phyloP scores from a whole-genome alignment of 768 basidiomycete genomes.

The Crucibulum laeve region DNA sequence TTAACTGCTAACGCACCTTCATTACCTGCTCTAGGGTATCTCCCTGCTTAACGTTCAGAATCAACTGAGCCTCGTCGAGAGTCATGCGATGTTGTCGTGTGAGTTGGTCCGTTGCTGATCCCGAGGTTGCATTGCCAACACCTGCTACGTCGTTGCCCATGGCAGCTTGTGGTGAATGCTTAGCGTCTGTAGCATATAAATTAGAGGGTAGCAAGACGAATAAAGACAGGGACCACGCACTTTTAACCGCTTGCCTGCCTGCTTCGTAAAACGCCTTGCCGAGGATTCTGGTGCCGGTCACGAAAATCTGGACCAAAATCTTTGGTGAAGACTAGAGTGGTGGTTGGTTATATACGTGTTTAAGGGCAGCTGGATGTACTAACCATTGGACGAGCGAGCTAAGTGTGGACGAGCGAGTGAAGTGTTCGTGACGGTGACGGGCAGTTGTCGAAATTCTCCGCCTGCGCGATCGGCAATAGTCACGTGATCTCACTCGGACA shows the following conservation, averaged over 20 bases:
- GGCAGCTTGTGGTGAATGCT: slow-evolving; percentile 67
- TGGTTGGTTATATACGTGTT: not conserved
- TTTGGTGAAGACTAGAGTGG: slow-evolving; percentile 70
- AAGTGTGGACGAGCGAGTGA: slow-evolving; percentile 16
- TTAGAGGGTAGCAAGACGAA: slow-evolving; percentile 1
- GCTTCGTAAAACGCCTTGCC: slow-evolving; percentile 92
- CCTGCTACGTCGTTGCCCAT: slow-evolving; percentile 70
- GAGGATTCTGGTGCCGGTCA: slow-evolving; percentile 75
- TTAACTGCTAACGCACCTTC: slow-evolving; percentile 47
- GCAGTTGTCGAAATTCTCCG: too few relatives aligned
- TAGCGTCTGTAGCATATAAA: slow-evolving; percentile 59
- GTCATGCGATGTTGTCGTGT: slow-evolving; percentile 90
- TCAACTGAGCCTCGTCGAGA: slow-evolving; percentile 89
- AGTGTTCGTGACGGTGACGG: too few relatives aligned
- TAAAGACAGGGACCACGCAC: slow-evolving; percentile 40
- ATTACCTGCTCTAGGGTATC: slow-evolving; percentile 65
- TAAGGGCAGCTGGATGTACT: too few relatives aligned
- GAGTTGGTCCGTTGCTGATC: slow-evolving; percentile 74
- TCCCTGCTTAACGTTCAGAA: slow-evolving; percentile 81
- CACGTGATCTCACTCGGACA: not conserved
- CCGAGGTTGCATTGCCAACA: slow-evolving; percentile 67
- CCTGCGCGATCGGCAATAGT: too few relatives aligned
- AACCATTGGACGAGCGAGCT: slow-evolving; percentile 11
- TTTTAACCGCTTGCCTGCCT: slow-evolving; percentile 88
- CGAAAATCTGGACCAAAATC: slow-evolving; percentile 72